Evolutionary conservation across 2,329 filamentous ascomycete genomes (phyloP), one percentile per base, ranked within the genome.

Genomic region (Clonostachys rhizophaga): DNA sequence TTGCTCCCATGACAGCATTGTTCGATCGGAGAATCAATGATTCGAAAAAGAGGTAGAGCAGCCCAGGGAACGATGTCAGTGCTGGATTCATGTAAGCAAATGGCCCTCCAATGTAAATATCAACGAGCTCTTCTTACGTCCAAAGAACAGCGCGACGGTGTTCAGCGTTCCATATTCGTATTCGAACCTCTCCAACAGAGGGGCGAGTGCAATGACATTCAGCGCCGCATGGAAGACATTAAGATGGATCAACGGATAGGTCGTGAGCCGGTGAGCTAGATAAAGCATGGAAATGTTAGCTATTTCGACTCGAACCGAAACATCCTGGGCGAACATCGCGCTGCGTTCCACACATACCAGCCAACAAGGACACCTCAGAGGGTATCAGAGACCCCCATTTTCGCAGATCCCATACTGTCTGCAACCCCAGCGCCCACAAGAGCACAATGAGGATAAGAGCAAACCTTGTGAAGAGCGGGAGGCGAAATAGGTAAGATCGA

Each of bases 151-250:
- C 35, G 89, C 82, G 52, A 95, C 65, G n/a, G 90, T 87, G 24
- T 89, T 89, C 60, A 97, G 73, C 8, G 92, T 97, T 45, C 94
- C 94, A 66, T 95, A 84, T 65, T 96, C 92, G 52, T 82, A 80
- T 71, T 99, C 94, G 66, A 97, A 99, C 51, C 91, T 82, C 68
- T 96, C 92, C 64, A 99, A 71, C 45, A 99, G 74, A n/a, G 94
- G 94, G 37, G 86, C 84, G 52, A 97, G 66, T 18, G 90, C 88
- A 52, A 95, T 45, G 20, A 90, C 65, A 67, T 97, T 96, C 61
- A 95, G 71, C 46, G 91, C 60, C 51, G 86, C 78, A 67, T 97
- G 94, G 56, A 96, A 73, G 63, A 95, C 78, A 57, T 86, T 87
- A 41, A 83, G 67, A 63, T 99, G 94, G 50, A 96, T 83, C 48